Base-by-base conservation (phyloP, 352 stramenopile species). In the Blastocystis sp. region DNA sequence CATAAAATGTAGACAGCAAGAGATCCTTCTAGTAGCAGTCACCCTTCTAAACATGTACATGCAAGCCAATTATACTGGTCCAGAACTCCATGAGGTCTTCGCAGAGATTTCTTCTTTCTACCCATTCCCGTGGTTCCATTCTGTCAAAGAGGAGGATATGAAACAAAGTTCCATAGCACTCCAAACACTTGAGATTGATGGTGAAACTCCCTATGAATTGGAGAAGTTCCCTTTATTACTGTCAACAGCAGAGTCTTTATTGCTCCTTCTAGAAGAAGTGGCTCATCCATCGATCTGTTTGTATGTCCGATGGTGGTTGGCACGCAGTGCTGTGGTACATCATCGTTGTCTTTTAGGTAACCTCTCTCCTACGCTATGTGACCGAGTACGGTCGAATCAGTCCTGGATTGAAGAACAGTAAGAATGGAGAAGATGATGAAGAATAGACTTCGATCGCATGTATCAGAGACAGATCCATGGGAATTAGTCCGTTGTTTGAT, bases 61-160 rank as follows among this genome's bases (percentile, higher is more conserved):
- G 37, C 75, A 86, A n/a, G 75, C 57, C 3, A 86, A 86, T 27
- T 86, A 86, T 27, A 74, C 75, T 16, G 75, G 75, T 75, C 75
- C 75, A 9, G 57, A 77, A 29, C 49, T 86, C 24, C 21, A 66
- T 24, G 27, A 69, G 35, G 29, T 46, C 24, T 80, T 61, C 69
- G 4, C 42, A 12, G 52, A 71, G 7, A 69, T 75, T 37, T 86
- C 57, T 16, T 52, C 52, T 19, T 21, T 86, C 3, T 86, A 39
- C 35, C 61, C 75, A 21, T 86, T 86, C 54, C 21, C n/a, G 14
- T 86, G 75, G 75, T 75, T 86, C 61, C 58, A 71, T 46, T n/a
- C 32, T 21, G 1, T 16, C 11, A 24, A 85, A 29, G 63, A 39
- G 54, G 73, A 75, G 11, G 19, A 32, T 80, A 6, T 57, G 56